Evolutionary conservation across 352 stramenopile genomes (phyloP).

Genomic region (Phytophthora megakarya): DNA sequence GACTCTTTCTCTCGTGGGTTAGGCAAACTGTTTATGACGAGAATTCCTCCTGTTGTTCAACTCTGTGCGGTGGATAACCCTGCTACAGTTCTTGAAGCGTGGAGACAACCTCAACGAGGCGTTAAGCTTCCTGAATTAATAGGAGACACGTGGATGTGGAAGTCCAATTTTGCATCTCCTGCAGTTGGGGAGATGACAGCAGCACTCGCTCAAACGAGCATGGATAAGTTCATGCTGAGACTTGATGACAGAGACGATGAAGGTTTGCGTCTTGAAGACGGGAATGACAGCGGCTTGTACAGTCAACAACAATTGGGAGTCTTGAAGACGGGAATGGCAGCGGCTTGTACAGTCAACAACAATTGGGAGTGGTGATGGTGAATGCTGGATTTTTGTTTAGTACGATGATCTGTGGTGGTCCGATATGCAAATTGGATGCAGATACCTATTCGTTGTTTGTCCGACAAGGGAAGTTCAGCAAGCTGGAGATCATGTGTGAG

Average conservation of each 20-base stretch:
- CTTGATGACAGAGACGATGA: neutral
- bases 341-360: neutral
- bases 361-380: neutral
- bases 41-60: neutral
- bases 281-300: neutral
- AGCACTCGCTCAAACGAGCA: neutral
- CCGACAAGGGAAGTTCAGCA: neutral
- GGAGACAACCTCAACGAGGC: neutral
- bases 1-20: neutral
- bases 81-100: neutral
- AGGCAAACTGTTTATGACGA: neutral
- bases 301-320: no score
- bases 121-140: neutral
- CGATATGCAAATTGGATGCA: neutral
- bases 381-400: neutral
- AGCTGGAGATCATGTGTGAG: neutral
- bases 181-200: neutral
- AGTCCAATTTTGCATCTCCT: neutral
- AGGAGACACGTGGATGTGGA: neutral
- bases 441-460: neutral
- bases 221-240: neutral
- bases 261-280: neutral
- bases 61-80: neutral
- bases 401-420: neutral
- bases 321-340: neutral